Percentiles rank a stretch among this genome's conserved stretches.
Conservation (phyloP, 2,329 filamentous ascomycete species). For the Colletotrichum paranaense region DNA sequence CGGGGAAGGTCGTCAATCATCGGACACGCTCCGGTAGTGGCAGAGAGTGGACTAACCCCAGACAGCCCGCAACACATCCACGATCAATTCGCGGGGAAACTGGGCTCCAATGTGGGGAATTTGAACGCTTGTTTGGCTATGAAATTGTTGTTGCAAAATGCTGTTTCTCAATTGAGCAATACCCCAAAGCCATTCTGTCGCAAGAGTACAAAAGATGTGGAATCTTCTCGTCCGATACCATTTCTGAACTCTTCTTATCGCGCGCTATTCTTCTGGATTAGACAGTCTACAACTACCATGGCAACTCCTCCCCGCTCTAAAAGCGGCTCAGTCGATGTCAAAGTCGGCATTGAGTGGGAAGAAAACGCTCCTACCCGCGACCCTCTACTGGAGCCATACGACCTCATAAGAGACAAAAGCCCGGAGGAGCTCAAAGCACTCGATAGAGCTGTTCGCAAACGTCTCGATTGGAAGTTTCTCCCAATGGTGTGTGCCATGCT, state of each 20-base stretch:
- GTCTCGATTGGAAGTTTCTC: slow-evolving; percentile 34
- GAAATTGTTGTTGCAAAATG: neutral
- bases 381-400: slow-evolving; percentile 30
- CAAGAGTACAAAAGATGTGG: too few species aligned
- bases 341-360: slow-evolving; percentile 14
- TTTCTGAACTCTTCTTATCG: too few species aligned
- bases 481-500: slow-evolving; percentile 44
- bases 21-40: neutral
- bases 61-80: slow-evolving; percentile 5
- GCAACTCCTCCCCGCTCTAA: neutral
- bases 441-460: slow-evolving; percentile 35
- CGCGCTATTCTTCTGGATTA: too few species aligned
- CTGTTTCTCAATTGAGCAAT: too few species aligned
- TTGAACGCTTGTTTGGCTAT: neutral
- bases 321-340: slow-evolving; percentile 20
- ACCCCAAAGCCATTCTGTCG: too few species aligned
- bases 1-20: too few species aligned
- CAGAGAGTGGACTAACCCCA: slow-evolving; percentile 3
- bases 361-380: slow-evolving; percentile 14
- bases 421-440: slow-evolving; percentile 39
- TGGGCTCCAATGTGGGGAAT: neutral
- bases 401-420: slow-evolving; percentile 36
- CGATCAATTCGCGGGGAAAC: neutral
- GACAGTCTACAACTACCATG: neutral
- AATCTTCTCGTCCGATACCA: too few species aligned